Base-by-base conservation (phyloP, 305 asterid species). In the Fraxinus paxiana region DNA sequence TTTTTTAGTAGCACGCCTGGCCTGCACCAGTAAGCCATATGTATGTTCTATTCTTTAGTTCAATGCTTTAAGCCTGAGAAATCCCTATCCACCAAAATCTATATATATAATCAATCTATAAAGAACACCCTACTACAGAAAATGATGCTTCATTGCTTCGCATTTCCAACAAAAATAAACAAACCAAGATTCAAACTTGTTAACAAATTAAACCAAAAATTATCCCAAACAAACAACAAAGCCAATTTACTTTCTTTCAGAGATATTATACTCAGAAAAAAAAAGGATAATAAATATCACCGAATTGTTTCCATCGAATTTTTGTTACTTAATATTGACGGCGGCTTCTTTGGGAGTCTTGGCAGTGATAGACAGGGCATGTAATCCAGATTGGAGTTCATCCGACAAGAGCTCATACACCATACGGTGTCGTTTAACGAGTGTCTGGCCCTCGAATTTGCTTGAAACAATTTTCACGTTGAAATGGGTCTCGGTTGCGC, bases 361-460 rank as follows among this genome's bases (percentile, higher is more conserved):
- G 76, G 97, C 96, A 0, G 88, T 89, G 82, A 94, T 92, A 56
- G 98, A 94, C 9, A 93, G 90, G 34, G 98, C 97, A 85, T 95
- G 98, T 82, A 95, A 73, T 41, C 98, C 97, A 37, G 98, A 91
- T 0, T 90, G 86, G 56, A 95, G 92, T 88, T 93, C 98, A 72
- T 91, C 96, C 77, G 97, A 87, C 84, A 93, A 89, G 54, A 93
- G 87, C 22, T 91, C 94, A 81, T 93, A 92, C 30, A 93, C 96
- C 92, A 91, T 84, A 84, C 97, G 97, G 83, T 93, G 98, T 33
- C 97, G 97, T 77, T 90, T 93, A 70, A 95, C 93, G 22, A 95
- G 97, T 83, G 71, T 91, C 56, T 87, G 95, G 26, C 96, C 98
- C 46, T 93, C 90, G 85, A 95, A 95, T 77, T 87, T 84, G 84